These are phyloP conservation scores for Geosmithia morbida DNA, from an alignment of 2,329 filamentous ascomycete species.

Conservation along the genomic window DNA sequence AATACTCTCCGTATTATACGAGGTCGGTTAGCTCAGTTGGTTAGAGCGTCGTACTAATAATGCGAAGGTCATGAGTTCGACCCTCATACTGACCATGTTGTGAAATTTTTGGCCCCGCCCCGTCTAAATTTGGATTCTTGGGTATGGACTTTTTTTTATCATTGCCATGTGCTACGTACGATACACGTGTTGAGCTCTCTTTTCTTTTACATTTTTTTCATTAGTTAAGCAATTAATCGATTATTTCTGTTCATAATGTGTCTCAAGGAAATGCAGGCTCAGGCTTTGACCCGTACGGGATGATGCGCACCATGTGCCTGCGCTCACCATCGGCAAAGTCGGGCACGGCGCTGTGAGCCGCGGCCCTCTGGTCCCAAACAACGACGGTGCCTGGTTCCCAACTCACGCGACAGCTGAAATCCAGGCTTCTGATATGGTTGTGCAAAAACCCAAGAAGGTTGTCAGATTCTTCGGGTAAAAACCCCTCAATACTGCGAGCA, in stretches of 20 bases:
- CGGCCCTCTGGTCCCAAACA: constrained; percentile 69
- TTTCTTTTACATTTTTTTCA: neutral
- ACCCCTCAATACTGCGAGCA: constrained; percentile 60
- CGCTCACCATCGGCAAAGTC: constrained; percentile 24
- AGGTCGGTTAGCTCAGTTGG: neutral
- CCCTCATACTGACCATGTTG: neutral
- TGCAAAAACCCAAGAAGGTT: constrained; percentile 52
- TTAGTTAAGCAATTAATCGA: neutral
- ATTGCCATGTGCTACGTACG: too few relatives aligned
- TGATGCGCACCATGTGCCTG: constrained; percentile 59
- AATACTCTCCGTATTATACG: neutral
- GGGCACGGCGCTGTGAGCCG: constrained; percentile 57
- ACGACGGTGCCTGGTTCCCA: constrained; percentile 63
- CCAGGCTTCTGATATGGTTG: constrained; percentile 32
- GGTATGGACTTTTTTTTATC: too few relatives aligned
- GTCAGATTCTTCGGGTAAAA: constrained; percentile 71
- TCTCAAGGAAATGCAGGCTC: neutral
- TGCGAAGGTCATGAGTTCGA: neutral
- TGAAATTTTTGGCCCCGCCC: neutral
- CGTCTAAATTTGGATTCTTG: too few relatives aligned
- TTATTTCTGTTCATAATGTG: neutral
- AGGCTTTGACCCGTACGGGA: constrained; percentile 52
- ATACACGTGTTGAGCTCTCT: too few relatives aligned
- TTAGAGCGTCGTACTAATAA: neutral
- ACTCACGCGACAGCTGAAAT: constrained; percentile 52